Conservation (phyloP, 73 alveolate genomes). For the Paraurostyla sp. region DNA sequence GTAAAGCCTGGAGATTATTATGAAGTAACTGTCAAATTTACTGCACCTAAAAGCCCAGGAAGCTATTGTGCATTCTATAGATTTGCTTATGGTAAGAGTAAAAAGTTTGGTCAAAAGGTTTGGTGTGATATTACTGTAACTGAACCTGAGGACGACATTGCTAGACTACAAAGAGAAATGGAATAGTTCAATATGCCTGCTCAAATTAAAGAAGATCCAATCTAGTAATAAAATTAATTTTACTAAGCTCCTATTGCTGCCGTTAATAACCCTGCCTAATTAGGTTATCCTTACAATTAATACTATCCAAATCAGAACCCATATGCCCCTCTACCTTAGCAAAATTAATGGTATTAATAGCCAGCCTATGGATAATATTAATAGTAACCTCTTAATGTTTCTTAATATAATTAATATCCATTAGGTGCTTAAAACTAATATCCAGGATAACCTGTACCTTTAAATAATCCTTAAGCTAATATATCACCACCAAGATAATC, state of each 20-base stretch:
- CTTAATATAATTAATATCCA: no score
- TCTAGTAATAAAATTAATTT: no score
- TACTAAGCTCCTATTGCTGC: no score
- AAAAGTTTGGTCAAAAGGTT: background rate
- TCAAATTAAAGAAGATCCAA: background rate
- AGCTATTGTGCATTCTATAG: background rate
- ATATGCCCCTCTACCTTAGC: no score
- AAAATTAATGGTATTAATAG: background rate
- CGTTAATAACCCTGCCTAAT: no score
- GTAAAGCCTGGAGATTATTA: conserved; percentile 3
- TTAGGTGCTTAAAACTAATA: no score
- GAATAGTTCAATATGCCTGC: background rate
- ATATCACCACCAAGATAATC: background rate
- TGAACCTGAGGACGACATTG: background rate
- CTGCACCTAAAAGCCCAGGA: background rate
- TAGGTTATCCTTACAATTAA: no score
- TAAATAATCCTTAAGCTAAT: no score
- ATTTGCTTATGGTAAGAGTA: background rate
- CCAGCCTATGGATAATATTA: background rate
- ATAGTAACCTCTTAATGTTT: background rate
- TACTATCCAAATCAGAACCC: no score
- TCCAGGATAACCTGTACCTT: no score
- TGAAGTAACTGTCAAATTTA: background rate
- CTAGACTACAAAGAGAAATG: background rate
- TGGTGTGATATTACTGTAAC: background rate